Conservation (phyloP, 2,329 filamentous ascomycete genomes). For the Fusarium sp. region DNA sequence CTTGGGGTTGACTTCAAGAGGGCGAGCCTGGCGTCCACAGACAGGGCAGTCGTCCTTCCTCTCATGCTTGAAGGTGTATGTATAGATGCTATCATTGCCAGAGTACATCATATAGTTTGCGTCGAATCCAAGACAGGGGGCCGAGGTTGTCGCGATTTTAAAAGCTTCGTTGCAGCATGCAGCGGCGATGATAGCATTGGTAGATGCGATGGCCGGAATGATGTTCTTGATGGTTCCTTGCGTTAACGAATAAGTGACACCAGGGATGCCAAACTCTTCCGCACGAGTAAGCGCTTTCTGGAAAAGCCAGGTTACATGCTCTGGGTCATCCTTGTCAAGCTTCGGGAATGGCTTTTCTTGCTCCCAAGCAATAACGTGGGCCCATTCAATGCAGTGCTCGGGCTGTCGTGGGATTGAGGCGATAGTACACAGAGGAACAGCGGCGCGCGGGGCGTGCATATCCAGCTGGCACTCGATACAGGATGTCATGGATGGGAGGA, state of each 20-base stretch:
- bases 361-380: constrained; percentile 97
- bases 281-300: constrained; percentile 84
- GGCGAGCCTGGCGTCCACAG: constrained; percentile 84
- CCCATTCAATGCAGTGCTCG: constrained; percentile 99
- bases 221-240: constrained; percentile 99
- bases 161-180: constrained; percentile 97
- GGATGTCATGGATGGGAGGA: constrained; percentile 90
- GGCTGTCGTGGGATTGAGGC: constrained; percentile 96
- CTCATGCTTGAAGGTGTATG: constrained; percentile 95
- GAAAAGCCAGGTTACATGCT: constrained; percentile 98
- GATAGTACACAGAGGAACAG: constrained; percentile 94
- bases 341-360: constrained; percentile 82
- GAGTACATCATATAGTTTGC: constrained; percentile 99
- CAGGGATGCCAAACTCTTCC: constrained; percentile 87
- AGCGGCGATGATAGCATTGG: constrained; percentile 95
- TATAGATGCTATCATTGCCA: constrained; percentile 94
- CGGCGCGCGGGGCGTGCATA: constrained; percentile 97
- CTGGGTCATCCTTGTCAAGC: constrained; percentile 94
- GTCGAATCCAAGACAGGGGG: constrained; percentile 80
- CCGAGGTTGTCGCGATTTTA: constrained; percentile 87
- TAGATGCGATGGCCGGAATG: constrained; percentile 97
- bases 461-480: constrained; percentile 99
- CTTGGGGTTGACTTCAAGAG: constrained; percentile 75
- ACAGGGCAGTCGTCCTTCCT: constrained; percentile 96
- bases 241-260: constrained; percentile 94